These are phyloP conservation scores for Candida pseudocylindracea DNA, from an alignment of 1,139 yeast genomes.

Conservation along the genomic window DNA sequence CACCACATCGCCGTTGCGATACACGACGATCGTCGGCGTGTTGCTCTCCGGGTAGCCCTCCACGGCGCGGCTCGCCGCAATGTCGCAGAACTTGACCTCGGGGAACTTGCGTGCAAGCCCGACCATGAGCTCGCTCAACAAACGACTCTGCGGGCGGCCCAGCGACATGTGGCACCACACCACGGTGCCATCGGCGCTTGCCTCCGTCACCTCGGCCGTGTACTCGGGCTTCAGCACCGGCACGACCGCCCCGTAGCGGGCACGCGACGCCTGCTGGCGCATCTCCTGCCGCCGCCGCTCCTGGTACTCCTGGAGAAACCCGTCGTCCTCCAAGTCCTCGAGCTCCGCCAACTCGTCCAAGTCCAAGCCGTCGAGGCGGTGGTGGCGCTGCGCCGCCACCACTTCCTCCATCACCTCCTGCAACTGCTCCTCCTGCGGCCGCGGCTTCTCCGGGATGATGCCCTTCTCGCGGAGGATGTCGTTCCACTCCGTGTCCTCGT, in stretches of 20 bases:
- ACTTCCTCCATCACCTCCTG: constrained; percentile 84
- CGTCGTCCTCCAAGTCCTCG: constrained; percentile 67
- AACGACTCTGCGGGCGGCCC: constrained; percentile 52
- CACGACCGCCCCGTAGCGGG: constrained; percentile 55
- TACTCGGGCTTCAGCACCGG: constrained; percentile 79
- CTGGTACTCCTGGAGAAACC: constrained; percentile 50
- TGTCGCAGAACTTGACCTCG: constrained; percentile 84
- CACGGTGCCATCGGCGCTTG: constrained; percentile 38
- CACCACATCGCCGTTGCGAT: constrained; percentile 50
- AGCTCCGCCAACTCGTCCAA: constrained; percentile 63
- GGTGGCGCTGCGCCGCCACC: constrained; percentile 47
- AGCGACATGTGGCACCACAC: constrained; percentile 50
- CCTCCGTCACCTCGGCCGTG: constrained; percentile 64
- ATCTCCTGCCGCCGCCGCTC: constrained; percentile 58
- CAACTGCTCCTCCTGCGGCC: constrained; percentile 68
- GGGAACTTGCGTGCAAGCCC: constrained; percentile 33
- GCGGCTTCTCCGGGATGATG: constrained; percentile 77
- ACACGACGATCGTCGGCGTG: constrained; percentile 78
- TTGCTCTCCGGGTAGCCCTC: constrained; percentile 78
- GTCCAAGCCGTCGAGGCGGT: constrained; percentile 51
- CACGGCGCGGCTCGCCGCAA: constrained; percentile 71
- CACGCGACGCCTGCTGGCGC: constrained; percentile 29
- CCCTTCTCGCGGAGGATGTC: constrained; percentile 83
- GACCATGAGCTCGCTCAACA: constrained; percentile 32
- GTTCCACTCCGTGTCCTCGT: constrained; percentile 97